These are phyloP conservation scores for Gynostemma pentaphyllum DNA, from an alignment of 306 rosid genomes.

Conservation along the genomic window DNA sequence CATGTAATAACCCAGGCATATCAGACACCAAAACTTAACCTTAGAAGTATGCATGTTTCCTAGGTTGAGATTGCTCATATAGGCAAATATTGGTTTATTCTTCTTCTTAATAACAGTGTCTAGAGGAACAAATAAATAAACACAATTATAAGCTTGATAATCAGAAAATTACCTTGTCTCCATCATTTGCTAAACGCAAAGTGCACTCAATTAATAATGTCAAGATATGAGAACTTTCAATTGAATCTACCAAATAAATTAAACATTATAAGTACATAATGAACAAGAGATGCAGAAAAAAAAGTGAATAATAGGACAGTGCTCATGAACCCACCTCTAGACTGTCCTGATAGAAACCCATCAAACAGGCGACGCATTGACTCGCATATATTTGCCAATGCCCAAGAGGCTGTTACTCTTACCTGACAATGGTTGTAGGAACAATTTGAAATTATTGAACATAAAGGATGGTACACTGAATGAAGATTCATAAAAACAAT, in stretches of 20 bases:
- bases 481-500: constrained; percentile 7
- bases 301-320: neutral
- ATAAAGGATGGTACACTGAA: neutral
- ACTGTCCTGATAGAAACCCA: constrained; percentile 24
- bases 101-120: neutral
- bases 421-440: constrained; percentile 36
- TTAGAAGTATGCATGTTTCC: neutral
- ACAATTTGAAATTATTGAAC: constrained; percentile 5
- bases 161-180: constrained; percentile 60
- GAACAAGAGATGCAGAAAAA: neutral
- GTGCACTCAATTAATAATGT: constrained; percentile 55
- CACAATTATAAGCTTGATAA: neutral
- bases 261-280: constrained; percentile 3
- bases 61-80: neutral
- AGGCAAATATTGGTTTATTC: neutral
- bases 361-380: constrained; percentile 47
- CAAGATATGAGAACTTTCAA: constrained; percentile 31
- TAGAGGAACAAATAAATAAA: neutral
- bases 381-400: constrained; percentile 89
- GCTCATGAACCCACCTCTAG: constrained; percentile 37
- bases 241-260: constrained; percentile 26
- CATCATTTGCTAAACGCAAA: constrained; percentile 67
- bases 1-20: neutral
- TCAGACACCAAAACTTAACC: neutral
- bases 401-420: constrained; percentile 90